Conservation (phyloP, 768 basidiomycete species). For the Panaeolus cyanescens region DNA sequence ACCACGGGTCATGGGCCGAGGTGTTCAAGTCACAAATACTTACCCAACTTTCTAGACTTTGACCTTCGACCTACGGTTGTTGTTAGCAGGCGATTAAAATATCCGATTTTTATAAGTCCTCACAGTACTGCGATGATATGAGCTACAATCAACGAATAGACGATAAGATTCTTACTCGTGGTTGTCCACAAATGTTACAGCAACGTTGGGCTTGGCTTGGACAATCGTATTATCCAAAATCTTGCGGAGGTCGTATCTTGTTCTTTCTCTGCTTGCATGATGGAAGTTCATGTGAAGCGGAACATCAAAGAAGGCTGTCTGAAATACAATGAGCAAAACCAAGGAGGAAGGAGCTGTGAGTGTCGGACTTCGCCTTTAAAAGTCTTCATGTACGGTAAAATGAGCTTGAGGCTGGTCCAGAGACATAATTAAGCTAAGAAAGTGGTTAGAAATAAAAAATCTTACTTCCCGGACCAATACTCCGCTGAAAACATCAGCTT, state of each 20-base stretch:
- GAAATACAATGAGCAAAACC: constrained; percentile 4
- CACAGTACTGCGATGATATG: constrained; percentile 56
- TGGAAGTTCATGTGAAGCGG: constrained; percentile 86
- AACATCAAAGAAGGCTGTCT: constrained; percentile 92
- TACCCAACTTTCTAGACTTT: constrained; percentile 85
- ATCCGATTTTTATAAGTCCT: constrained; percentile 11
- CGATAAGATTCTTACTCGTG: constrained; percentile 64
- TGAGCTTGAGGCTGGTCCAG: constrained; percentile 45
- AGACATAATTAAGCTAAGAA: constrained; percentile 3
- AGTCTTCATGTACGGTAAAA: constrained; percentile 59
- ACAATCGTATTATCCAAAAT: constrained; percentile 75
- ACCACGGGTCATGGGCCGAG: too few species aligned
- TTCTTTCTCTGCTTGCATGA: constrained; percentile 68
- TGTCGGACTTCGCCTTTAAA: constrained; percentile 66
- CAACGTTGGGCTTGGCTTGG: constrained; percentile 68
- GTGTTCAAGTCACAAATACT: constrained; percentile 16
- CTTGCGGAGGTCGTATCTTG: constrained; percentile 72
- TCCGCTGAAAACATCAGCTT: constrained; percentile 56
- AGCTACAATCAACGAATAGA: constrained; percentile 7
- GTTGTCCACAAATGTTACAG: constrained; percentile 90
- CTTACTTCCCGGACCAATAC: constrained; percentile 79
- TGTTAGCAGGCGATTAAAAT: background rate
- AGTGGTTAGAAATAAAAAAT: constrained; percentile 1
- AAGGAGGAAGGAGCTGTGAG: background rate
- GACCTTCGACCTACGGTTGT: constrained; percentile 52